These are phyloP conservation scores for Aphanomyces invadans DNA, from an alignment of 352 stramenopile genomes.

Conservation along the genomic window DNA sequence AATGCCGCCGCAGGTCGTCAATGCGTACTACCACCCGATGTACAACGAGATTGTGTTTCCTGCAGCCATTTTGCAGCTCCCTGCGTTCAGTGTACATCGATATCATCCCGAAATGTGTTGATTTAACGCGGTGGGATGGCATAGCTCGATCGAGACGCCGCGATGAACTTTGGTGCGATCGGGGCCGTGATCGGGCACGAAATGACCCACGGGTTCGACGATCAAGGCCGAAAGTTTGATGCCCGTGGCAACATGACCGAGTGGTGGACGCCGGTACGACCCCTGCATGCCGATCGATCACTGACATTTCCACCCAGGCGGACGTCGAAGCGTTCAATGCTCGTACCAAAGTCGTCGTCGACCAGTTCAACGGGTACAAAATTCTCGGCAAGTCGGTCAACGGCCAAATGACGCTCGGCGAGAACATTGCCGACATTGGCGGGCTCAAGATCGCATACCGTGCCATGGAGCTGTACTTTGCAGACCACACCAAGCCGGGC, in stretches of 20 bases:
- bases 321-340: slow-evolving; percentile 69
- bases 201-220: slow-evolving; percentile 94
- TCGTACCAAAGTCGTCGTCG: slow-evolving; percentile 50
- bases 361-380: slow-evolving; percentile 49
- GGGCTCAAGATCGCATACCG: slow-evolving; percentile 63
- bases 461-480: slow-evolving; percentile 43
- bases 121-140: neutral
- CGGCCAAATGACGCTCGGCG: slow-evolving; percentile 67
- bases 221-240: slow-evolving; percentile 84
- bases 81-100: slow-evolving; percentile 76
- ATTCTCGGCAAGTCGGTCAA: slow-evolving; percentile 56
- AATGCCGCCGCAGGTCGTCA: slow-evolving; percentile 91
- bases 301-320: no score
- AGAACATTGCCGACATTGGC: slow-evolving; percentile 85
- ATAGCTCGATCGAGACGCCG: slow-evolving; percentile 61
- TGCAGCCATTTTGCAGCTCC: slow-evolving; percentile 90
- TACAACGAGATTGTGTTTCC: slow-evolving; percentile 93
- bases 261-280: slow-evolving; percentile 82
- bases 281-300: no score
- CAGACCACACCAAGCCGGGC: slow-evolving; percentile 29
- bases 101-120: slow-evolving; percentile 30
- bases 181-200: slow-evolving; percentile 92
- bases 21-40: slow-evolving; percentile 76
- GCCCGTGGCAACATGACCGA: slow-evolving; percentile 85
- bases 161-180: slow-evolving; percentile 91